Percentiles rank a stretch among this genome's conserved stretches.
Conservation (phyloP, 2,329 filamentous ascomycete species). For the Phialocephala subalpina region DNA sequence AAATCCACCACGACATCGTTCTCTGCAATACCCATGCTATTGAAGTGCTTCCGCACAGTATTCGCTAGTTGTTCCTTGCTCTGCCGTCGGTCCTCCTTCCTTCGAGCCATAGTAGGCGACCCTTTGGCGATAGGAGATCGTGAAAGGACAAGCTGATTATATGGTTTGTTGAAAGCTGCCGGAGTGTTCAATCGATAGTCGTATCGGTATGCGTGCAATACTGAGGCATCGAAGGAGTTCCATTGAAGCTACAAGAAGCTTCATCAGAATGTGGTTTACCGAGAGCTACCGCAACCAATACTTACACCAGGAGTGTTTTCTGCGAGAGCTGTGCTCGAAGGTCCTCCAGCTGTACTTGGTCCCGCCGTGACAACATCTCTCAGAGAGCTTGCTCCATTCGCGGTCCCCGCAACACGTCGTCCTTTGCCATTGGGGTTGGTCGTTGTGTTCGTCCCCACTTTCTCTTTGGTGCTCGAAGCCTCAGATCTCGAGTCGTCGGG, state of each 20-base stretch:
- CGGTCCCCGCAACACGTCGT: constrained; percentile 37
- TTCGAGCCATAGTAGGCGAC: constrained; percentile 79
- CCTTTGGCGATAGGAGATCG: constrained; percentile 72
- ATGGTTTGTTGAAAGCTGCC: constrained; percentile 71
- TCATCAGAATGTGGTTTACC: constrained; percentile 1
- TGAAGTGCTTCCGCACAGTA: constrained; percentile 83
- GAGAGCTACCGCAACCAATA: background rate
- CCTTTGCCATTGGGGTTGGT: constrained; percentile 40
- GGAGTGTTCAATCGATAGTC: constrained; percentile 76
- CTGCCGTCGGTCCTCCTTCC: constrained; percentile 69
- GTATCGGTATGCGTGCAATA: constrained; percentile 79
- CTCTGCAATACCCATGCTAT: constrained; percentile 79
- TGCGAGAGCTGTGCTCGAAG: constrained; percentile 26
- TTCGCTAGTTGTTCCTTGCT: constrained; percentile 76
- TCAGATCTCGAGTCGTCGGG: constrained; percentile 47
- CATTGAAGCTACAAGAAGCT: constrained; percentile 61
- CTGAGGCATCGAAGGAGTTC: constrained; percentile 70
- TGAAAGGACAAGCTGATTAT: constrained; percentile 68
- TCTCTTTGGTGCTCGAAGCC: constrained; percentile 47
- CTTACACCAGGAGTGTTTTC: constrained; percentile 42
- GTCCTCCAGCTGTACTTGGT: constrained; percentile 23
- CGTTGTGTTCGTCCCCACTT: constrained; percentile 31
- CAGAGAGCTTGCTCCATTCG: constrained; percentile 38
- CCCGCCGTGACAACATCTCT: constrained; percentile 41
- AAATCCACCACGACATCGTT: constrained; percentile 79